Percentiles rank a stretch among this genome's conserved stretches.
These are phyloP conservation scores for Madurella mycetomatis DNA, from an alignment of 2,329 filamentous ascomycete genomes.

Conservation along the genomic window DNA sequence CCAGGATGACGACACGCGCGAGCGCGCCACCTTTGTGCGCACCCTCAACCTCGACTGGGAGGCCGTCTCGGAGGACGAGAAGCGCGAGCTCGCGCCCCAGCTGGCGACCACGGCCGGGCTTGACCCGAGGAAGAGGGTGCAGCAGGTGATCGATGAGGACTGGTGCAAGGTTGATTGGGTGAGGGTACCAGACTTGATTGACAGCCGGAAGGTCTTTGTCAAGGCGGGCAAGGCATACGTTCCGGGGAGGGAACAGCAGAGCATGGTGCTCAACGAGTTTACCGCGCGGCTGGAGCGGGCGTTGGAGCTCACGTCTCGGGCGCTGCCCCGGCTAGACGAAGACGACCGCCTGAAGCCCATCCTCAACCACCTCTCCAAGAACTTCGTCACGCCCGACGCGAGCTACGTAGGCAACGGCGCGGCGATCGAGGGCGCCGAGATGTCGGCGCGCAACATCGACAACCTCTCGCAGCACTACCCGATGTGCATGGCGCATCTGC, in stretches of 20 bases:
- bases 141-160: conserved; percentile 62
- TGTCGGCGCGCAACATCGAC: conserved; percentile 77
- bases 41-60: conserved; percentile 81
- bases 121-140: conserved; percentile 37
- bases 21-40: conserved; percentile 72
- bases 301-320: conserved; percentile 86
- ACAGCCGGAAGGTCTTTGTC: conserved; percentile 70
- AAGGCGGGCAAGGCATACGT: conserved; percentile 85
- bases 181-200: conserved; percentile 83
- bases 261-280: conserved; percentile 87
- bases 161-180: conserved; percentile 99
- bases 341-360: conserved; percentile 78
- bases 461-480: conserved; percentile 76
- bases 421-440: conserved; percentile 64
- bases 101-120: conserved; percentile 48
- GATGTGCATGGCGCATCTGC: conserved; percentile 89
- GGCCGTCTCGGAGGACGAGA: conserved; percentile 73
- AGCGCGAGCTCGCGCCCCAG: conserved; percentile 55
- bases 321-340: conserved; percentile 87
- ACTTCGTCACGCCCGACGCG: conserved; percentile 88
- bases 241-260: conserved; percentile 77
- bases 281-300: conserved; percentile 72
- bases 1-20: conserved; percentile 67
- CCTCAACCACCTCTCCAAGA: conserved; percentile 79
- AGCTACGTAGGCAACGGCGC: conserved; percentile 66